Base-by-base conservation (phyloP, 192 early-diverging fungal species). In the Entophlyctis luteolus region DNA sequence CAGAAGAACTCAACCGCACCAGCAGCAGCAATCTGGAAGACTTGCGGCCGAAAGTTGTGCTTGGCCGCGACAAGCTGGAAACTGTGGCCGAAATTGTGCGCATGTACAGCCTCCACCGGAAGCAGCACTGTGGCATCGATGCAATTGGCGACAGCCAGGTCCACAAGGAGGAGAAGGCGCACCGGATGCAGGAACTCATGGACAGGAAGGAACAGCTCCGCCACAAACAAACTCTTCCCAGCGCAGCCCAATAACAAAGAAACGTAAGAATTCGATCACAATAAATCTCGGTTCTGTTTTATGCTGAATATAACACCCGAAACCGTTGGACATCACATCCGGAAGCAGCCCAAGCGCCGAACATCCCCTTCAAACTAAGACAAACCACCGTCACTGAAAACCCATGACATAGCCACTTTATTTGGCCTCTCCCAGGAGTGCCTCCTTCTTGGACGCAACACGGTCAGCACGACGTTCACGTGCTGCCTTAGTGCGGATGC, bases 401-500 rank as follows among this genome's bases (percentile, higher is more conserved):
- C n/a, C n/a, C n/a, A n/a, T n/a, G n/a, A n/a, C n/a, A n/a, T n/a
- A n/a, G n/a, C n/a, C n/a, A n/a, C n/a, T 22, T 56, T 47, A 56
- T 56, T 57, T 68, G 27, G 55, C 59, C 32, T 39, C 63, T 27
- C 27, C 71, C 35, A 77, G 68, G 38, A 91, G 81, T 59, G 87
- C 89, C 55, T 89, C 91, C 78, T 89, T 90, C 93, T 98, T 98
- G 79, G 91, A 87, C 65, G 88, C 87, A 62, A 89, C 72, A 65
- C 95, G 88, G 75, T 86, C 80, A 59, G 82, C 84, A 78, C 93
- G 91, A 79, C 95, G 92, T 73, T 93, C 91, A 72, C 95, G 90
- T 59, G 92, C 90, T 71, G 92, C 93, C 87, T 93, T 93, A 84
- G 88, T 88, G 85, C 92, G 93, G 81, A 80, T 82, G 73, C 94